A percentile compares a stretch with the other conserved stretches of the same genome.
These are phyloP conservation scores for Pseudogymnoascus sp. DNA, from an alignment of 2,329 filamentous ascomycete genomes.

Conservation along the genomic window DNA sequence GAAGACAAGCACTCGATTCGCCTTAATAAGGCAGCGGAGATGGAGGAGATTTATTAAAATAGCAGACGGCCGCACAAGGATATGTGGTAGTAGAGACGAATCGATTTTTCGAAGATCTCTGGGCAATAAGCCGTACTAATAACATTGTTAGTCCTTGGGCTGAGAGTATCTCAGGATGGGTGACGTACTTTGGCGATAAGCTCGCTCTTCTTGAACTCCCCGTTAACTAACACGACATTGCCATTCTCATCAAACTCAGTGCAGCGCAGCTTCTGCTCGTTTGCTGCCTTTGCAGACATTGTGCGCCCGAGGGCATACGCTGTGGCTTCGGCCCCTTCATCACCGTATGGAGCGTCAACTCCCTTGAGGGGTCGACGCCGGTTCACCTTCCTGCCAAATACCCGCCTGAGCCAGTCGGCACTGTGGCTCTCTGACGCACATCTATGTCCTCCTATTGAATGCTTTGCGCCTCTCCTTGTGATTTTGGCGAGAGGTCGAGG, in stretches of 20 bases:
- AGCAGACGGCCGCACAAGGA: conserved; percentile 83
- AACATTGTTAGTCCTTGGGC: neutral
- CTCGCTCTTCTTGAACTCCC: conserved; percentile 96
- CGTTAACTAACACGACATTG: conserved; percentile 84
- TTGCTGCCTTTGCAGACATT: conserved; percentile 65
- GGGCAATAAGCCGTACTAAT: conserved; percentile 79
- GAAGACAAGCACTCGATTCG: conserved; percentile 88
- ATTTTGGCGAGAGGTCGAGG: neutral
- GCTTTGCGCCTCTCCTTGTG: conserved; percentile 7
- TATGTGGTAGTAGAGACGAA: conserved; percentile 89
- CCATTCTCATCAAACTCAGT: conserved; percentile 93
- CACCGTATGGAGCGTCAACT: conserved; percentile 49
- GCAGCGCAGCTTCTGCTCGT: conserved; percentile 80
- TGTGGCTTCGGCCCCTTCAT: conserved; percentile 50
- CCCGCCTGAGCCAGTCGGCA: conserved; percentile 3
- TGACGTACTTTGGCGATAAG: conserved; percentile 75
- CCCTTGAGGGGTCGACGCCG: conserved; percentile 37
- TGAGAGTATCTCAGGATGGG: conserved; percentile 13
- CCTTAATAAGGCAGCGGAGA: conserved; percentile 88
- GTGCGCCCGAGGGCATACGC: conserved; percentile 64
- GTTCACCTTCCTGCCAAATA: conserved; percentile 5
- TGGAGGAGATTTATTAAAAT: conserved; percentile 96
- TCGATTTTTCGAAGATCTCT: conserved; percentile 97
- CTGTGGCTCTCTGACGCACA: conserved; percentile 14
- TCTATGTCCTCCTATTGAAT: conserved; percentile 14